These are phyloP conservation scores for Eucalyptus pauciflora DNA, from an alignment of 345 rosid species.

Conservation along the genomic window DNA sequence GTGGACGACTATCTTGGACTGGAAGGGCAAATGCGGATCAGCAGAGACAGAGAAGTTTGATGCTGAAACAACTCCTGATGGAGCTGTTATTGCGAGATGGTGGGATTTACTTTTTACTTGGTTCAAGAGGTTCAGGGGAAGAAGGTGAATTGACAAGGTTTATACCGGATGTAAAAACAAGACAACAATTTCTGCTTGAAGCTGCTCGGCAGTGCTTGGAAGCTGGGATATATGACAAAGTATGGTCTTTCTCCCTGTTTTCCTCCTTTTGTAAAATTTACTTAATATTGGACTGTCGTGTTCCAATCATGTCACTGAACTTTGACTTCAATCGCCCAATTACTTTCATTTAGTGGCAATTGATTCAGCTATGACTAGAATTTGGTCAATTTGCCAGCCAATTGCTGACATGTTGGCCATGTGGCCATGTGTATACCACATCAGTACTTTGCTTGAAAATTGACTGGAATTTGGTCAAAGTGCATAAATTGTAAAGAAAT, in stretches of 20 bases:
- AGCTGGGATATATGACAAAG: conserved; percentile 89
- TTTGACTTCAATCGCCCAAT: neutral
- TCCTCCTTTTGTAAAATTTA: neutral
- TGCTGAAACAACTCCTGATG: conserved; percentile 86
- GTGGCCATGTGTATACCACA: neutral
- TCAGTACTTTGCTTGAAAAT: neutral
- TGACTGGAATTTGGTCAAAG: neutral
- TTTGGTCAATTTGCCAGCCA: neutral
- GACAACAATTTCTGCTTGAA: conserved; percentile 81
- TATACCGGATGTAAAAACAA: conserved; percentile 42
- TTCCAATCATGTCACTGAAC: neutral
- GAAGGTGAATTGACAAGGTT: conserved; percentile 85
- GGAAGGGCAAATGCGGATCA: conserved; percentile 78
- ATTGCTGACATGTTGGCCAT: neutral
- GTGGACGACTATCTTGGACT: conserved; percentile 82
- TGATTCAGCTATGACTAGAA: neutral
- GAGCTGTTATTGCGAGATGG: conserved; percentile 87
- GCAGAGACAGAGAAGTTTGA: conserved; percentile 76
- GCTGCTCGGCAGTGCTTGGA: conserved; percentile 86
- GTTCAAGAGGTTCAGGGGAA: conserved; percentile 80
- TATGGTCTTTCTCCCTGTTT: conserved; percentile 13
- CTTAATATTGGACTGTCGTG: neutral
- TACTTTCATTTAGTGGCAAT: neutral
- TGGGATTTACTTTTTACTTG: conserved; percentile 72
- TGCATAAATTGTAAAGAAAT: neutral